Base-by-base conservation (phyloP, 2,329 filamentous ascomycete genomes). In the Stemphylium beticola region DNA sequence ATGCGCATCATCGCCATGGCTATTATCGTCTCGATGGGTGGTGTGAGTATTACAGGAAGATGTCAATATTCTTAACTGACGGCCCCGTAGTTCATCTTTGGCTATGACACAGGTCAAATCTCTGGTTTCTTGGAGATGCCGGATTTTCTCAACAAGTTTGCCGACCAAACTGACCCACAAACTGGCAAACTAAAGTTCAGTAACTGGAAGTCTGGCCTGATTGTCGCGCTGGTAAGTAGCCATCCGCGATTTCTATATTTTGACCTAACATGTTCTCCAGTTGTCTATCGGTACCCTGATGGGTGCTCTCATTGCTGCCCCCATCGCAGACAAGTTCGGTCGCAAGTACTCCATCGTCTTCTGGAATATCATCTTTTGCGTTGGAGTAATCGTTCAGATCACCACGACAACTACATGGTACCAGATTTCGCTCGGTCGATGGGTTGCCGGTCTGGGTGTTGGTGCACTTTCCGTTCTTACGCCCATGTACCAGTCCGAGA, bases 251-350 rank as follows among this genome's bases (percentile, higher is more conserved):
- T 34, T 24, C 17, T 15, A 12, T n/a, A n/a, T 24, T 29, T 24
- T 17, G 39, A 50, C 2, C 32, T 42, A 15, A 34, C 22, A 17
- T 10, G 18, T 22, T 24, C 33, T 61, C 32, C 37, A 71, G 68
- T 80, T 92, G 14, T 91, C 87, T 0, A 87, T 87, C 18, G 89
- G 89, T 26, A 92, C 89, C 6, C 90, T 92, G 71, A 85, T 92
- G 56, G 89, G 90, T 24, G 84, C 88, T 5, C 78, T 92, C 2
- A 74, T 77, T 24, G 76, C 77, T 26, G 79, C 85, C 9, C 85
- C 83, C 22, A 75, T 89, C 34, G 83, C 86, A 33, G 87, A 89
- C 57, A 75, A 75, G 3, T 78, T 89, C 41, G 87, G 87, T 20
- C 84, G 87, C 12, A 82, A 83, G 29, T 75, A 83, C 33, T 84